Evolutionary conservation across 164 flowering plant species (phyloP), one percentile per base, ranked within the genome.

Genomic region (Akebia trifoliata): DNA sequence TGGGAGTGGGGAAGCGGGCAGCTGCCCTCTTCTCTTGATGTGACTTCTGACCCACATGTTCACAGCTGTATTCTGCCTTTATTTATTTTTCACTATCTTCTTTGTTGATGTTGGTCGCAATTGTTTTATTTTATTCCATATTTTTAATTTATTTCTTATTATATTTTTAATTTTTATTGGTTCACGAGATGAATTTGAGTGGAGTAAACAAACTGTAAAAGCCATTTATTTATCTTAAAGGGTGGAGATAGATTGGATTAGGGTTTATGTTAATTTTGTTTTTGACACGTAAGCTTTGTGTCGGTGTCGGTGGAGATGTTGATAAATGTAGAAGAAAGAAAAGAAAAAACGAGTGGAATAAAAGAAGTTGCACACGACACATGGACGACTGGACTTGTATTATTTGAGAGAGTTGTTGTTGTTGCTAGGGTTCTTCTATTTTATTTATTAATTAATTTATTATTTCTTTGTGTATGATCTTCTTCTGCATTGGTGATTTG

Each of bases 291-390:
- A n/a, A n/a, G n/a, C n/a, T n/a, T n/a, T n/a, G n/a, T 51, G 22
- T 60, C 31, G 24, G 72, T 72, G 76, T 72, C 76, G 76, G 76
- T 72, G 72, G 76, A 64, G 69, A 60, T 51, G 69, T 59, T 64
- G 64, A 68, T 72, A 60, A 68, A 56, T 49, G 1, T 29, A 34
- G 49, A 60, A 62, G 70, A 54, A 58, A 57, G 20, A 29, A 54
- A 62, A 54, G 43, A 37, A 21, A 43, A 36, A 22, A 51, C 38
- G 65, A 20, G 9, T 4, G 18, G 22, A 24, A 17, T 3, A 8
- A 8, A 31, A 48, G n/a, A n/a, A n/a, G n/a, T n/a, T n/a, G n/a
- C n/a, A n/a, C n/a, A n/a, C n/a, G n/a, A n/a, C n/a, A n/a, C n/a
- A n/a, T n/a, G n/a, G n/a, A n/a, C n/a, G n/a, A n/a, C n/a, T n/a